These are phyloP conservation scores for Rauvolfia tetraphylla DNA, from an alignment of 257 asterid genomes.

Conservation along the genomic window DNA sequence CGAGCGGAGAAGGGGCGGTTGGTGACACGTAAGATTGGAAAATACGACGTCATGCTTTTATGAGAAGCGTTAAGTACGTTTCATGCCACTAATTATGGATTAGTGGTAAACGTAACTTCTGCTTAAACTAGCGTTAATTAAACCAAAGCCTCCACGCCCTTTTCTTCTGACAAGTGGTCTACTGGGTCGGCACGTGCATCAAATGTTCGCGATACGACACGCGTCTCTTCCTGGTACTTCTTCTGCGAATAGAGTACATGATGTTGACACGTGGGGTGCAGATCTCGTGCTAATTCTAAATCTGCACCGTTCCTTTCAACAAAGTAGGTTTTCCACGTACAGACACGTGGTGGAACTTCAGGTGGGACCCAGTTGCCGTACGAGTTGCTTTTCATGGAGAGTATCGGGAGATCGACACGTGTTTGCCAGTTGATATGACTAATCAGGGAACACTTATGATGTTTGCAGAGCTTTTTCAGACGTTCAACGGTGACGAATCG, in stretches of 20 bases:
- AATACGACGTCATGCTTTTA: slow-evolving; percentile 5
- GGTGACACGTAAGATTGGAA: slow-evolving; percentile 41
- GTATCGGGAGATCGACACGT: not conserved
- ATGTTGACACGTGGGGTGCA: slow-evolving; percentile 33
- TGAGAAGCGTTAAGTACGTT: slow-evolving; percentile 40
- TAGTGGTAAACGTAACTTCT: slow-evolving; percentile 21
- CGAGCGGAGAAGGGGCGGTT: slow-evolving; percentile 15
- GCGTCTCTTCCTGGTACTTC: slow-evolving; percentile 18
- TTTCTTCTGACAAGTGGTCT: slow-evolving; percentile 26
- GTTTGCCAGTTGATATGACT: not conserved
- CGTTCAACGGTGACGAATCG: not conserved
- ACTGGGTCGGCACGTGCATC: slow-evolving; percentile 17
- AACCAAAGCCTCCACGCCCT: slow-evolving; percentile 23
- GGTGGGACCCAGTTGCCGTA: not conserved
- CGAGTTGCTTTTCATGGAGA: not conserved
- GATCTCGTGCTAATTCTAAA: slow-evolving; percentile 21
- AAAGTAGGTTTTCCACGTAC: slow-evolving; percentile 20
- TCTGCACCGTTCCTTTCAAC: slow-evolving; percentile 34
- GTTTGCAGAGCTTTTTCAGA: not conserved
- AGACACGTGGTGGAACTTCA: slow-evolving; percentile 1
- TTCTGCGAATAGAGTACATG: slow-evolving; percentile 11
- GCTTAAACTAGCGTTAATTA: slow-evolving; percentile 8
- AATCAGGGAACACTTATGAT: not conserved
- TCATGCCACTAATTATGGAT: slow-evolving; percentile 25
- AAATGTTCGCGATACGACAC: slow-evolving; percentile 6